Evolutionary conservation across 2,329 filamentous ascomycete species (phyloP), one percentile per base, ranked within the genome.

Genomic region (Bretziella fagacearum): DNA sequence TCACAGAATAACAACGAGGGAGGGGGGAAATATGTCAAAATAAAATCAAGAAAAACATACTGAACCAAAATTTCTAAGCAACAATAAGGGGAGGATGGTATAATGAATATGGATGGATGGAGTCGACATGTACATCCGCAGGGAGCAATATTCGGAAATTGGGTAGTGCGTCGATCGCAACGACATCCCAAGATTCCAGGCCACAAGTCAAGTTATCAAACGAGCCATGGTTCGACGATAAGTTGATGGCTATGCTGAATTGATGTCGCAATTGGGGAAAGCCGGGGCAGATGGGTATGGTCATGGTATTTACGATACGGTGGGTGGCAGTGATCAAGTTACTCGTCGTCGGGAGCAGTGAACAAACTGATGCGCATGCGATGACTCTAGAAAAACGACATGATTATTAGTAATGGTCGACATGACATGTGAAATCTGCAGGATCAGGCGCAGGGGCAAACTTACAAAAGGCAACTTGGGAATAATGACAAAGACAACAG

Each of bases 381-480:
- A 63, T 85, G 81, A 62, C 79, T 83, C 80, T 85, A 13, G 17
- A 39, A 35, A 17, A 17, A 36, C 7, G 15, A 43, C 23, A 37
- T 23, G 35, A 17, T 18, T 37, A 26, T 18, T 26, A 39, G 7
- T 8, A 22, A 35, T 41, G 30, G 26, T 29, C 39, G 32, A 27
- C 36, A 6, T 26, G 25, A 17, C 8, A 27, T 37, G 43, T 10
- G 13, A 36, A 20, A 18, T 33, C 2, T 33, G 8, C 15, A 30
- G 8, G 15, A 39, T 22, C 35, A 32, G 13, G 27, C n/a, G n/a
- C 32, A 11, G n/a, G 20, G 18, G 30, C 36, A 32, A 54, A 77
- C 87, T 63, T 71, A 96, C 89, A 61, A 84, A 89, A 55, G 91
- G 91, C 55, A 98, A 68, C 67, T 98, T 98, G 33, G 91, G 91